Evolutionary conservation across 495 filamentous ascomycete genomes (phyloP).

Genomic region (Penicillium subrubescens): DNA sequence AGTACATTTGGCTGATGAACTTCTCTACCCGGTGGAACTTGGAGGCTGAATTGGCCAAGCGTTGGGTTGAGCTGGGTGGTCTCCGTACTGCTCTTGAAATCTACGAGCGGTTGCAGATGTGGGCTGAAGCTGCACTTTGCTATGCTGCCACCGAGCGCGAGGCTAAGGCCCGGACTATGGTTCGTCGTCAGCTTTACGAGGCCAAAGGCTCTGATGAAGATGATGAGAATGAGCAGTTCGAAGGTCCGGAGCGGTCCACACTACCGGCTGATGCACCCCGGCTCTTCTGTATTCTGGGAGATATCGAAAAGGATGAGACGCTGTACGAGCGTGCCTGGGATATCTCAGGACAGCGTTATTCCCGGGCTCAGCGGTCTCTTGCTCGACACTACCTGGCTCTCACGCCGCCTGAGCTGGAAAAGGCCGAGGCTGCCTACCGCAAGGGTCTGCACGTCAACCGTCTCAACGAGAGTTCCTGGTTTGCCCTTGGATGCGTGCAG

Average conservation of each 20-base stretch:
- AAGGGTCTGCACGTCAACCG: conserved; percentile 77
- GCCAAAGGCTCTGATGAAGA: conserved; percentile 45
- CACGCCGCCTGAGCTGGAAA: conserved; percentile 58
- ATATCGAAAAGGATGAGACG: conserved; percentile 71
- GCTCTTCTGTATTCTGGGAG: conserved; percentile 91
- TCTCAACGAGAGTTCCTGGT: conserved; percentile 82
- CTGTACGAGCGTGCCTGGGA: conserved; percentile 90
- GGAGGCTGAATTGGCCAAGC: conserved; percentile 87
- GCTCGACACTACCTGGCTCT: conserved; percentile 72
- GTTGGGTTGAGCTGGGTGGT: conserved; percentile 86
- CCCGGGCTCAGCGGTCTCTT: conserved; percentile 83
- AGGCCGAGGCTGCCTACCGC: conserved; percentile 75
- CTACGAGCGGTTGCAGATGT: conserved; percentile 91
- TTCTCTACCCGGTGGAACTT: conserved; percentile 91
- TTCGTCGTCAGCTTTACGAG: conserved; percentile 77
- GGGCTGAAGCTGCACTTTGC: conserved; percentile 94
- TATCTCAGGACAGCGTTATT: conserved; percentile 76
- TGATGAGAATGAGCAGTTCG: conserved; percentile 60
- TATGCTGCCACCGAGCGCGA: conserved; percentile 80
- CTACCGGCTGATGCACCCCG: conserved; percentile 82
- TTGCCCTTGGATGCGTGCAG: conserved; percentile 82
- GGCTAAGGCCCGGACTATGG: conserved; percentile 73
- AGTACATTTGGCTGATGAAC: conserved; percentile 78
- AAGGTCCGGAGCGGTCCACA: conserved; percentile 63
- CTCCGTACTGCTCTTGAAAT: conserved; percentile 91